Base-by-base conservation (phyloP, 2,329 filamentous ascomycete species). In the Sclerotinia trifoliorum region DNA sequence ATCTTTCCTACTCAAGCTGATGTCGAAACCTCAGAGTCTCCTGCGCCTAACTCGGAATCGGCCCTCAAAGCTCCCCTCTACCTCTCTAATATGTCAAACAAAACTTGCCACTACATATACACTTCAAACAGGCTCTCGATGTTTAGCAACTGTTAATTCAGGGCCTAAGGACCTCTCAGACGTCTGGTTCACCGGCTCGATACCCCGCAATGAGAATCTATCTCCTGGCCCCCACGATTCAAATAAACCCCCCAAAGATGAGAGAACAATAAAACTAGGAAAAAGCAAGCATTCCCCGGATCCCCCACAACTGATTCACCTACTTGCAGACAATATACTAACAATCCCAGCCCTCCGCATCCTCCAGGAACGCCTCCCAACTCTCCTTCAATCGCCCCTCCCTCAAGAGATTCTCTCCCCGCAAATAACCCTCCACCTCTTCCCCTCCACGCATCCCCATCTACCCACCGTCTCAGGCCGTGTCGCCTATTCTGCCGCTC, bases 401-500 rank as follows among this genome's bases (percentile, higher is more conserved):
- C 88, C 93, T 21, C 87, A 91, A 74, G 88, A 93, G 69, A 86
- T 97, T 71, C 87, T 96, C 72, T 88, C 90, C 52, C 89, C 92
- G 46, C 85, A 90, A 76, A 91, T 92, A 79, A 85, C 86, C 11
- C 86, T 90, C 54, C 86, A 89, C 77, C 86, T 91, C 72, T 91
- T 91, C 78, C 88, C 88, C 49, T 87, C 88, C 39, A 95, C 92
- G 0, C 92, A 96, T 75, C 92, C 91, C 3, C 90, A 94, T 78
- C 91, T 99, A 3, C 95, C 95, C 46, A 91, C 88, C n/a, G 95
- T 98, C 52, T 92, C 92, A 39, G 95, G 95, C 65, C 88, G 91
- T 58, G 90, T 97, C 48, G 90, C 93, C 60, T 99, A 99, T 79
- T 91, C 91, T 48, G 94, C 95, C 24, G 95, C 95, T 3, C 83